These are phyloP conservation scores for Cytospora schulzeri DNA, from an alignment of 2,329 filamentous ascomycete species.

Conservation along the genomic window DNA sequence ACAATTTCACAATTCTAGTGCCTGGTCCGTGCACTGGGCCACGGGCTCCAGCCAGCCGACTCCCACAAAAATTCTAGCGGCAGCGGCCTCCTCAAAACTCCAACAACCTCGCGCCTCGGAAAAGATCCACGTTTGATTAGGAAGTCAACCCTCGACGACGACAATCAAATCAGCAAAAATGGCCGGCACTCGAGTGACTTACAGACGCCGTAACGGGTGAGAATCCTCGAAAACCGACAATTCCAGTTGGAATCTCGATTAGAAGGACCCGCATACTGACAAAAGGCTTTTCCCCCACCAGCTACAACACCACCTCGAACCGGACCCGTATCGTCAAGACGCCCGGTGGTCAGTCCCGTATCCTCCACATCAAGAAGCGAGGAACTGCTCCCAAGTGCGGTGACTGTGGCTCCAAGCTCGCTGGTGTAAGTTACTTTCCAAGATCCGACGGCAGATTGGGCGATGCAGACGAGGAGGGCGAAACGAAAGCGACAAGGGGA, in stretches of 20 bases:
- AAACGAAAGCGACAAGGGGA: not conserved
- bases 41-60: constrained; percentile 2
- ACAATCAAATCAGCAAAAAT: constrained; percentile 52
- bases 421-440: constrained; percentile 76
- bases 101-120: constrained; percentile 19
- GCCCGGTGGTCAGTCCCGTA: constrained; percentile 90
- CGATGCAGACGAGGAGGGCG: constrained; percentile 17
- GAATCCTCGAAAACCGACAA: constrained; percentile 41
- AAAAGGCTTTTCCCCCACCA: constrained; percentile 40
- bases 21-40: not conserved
- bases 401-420: constrained; percentile 97
- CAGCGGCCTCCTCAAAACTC: constrained; percentile 21
- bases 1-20: not conserved
- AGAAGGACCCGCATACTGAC: constrained; percentile 28
- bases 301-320: constrained; percentile 99
- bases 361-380: constrained; percentile 99
- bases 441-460: constrained; percentile 19
- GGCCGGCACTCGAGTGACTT: constrained; percentile 62
- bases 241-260: not conserved
- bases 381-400: constrained; percentile 98
- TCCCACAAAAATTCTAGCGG: constrained; percentile 23
- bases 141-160: constrained; percentile 25
- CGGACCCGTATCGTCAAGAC: constrained; percentile 95
- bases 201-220: constrained; percentile 81
- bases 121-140: constrained; percentile 27